These are phyloP conservation scores for Podospora australis DNA, from an alignment of 495 filamentous ascomycete genomes.

Conservation along the genomic window DNA sequence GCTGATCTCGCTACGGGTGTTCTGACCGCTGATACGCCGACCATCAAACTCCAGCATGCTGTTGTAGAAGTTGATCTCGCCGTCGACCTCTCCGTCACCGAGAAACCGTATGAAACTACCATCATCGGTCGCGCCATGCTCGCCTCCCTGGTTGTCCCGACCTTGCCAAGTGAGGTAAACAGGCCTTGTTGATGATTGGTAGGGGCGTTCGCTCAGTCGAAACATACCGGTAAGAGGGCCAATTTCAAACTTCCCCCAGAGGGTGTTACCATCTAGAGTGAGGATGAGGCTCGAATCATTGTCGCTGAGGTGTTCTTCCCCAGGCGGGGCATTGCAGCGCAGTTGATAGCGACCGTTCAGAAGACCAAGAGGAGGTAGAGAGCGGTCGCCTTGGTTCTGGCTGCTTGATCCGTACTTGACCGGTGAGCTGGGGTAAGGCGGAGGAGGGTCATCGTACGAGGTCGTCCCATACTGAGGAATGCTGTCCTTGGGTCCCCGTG, in stretches of 20 bases:
- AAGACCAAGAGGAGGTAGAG: conserved; percentile 27
- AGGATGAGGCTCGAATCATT: conserved; percentile 18
- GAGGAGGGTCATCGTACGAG: conserved; percentile 18
- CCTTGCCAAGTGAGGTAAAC: conserved; percentile 29
- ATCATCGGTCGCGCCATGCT: conserved; percentile 9
- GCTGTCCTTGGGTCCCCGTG: background rate
- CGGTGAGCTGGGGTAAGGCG: conserved; percentile 18
- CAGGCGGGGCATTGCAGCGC: conserved; percentile 11
- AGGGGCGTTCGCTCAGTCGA: conserved; percentile 23
- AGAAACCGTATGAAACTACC: conserved; percentile 26
- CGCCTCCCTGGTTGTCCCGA: conserved; percentile 14
- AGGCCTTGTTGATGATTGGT: conserved; percentile 13
- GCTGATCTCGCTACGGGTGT: conserved; percentile 30
- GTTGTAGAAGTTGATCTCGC: conserved; percentile 14
- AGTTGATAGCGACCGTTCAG: conserved; percentile 43
- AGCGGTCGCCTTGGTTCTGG: background rate
- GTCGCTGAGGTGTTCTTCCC: conserved; percentile 7
- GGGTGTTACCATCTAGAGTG: conserved; percentile 25
- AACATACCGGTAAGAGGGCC: conserved; percentile 25
- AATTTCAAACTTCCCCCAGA: conserved; percentile 31
- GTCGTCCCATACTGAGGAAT: background rate
- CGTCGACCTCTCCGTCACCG: conserved; percentile 25
- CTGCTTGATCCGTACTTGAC: background rate
- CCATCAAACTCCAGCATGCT: conserved; percentile 20
- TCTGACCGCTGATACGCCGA: conserved; percentile 5